phyloP scores from a whole-genome alignment of 2,329 filamentous ascomycete genomes.

The Daldinia sp. region DNA sequence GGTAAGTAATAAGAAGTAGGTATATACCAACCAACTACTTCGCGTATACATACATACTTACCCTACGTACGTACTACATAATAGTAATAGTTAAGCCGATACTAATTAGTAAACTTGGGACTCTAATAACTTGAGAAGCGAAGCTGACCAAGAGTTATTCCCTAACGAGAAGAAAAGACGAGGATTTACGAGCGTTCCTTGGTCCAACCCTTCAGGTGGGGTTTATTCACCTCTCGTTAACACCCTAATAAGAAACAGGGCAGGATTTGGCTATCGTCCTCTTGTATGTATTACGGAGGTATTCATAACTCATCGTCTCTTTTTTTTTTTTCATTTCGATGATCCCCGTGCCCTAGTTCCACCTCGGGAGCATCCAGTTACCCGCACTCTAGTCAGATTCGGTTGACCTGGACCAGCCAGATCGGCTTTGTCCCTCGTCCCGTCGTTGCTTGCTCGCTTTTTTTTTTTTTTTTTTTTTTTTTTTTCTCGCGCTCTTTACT shows the following conservation, averaged over 20 bases:
- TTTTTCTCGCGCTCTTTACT: no score
- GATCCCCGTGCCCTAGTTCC: constrained; percentile 37
- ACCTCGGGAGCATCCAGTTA: constrained; percentile 44
- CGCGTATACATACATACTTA: no score
- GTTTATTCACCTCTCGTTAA: constrained; percentile 36
- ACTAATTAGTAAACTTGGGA: constrained; percentile 21
- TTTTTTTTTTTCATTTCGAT: constrained; percentile 43
- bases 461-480: constrained; percentile 3
- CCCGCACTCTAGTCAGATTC: constrained; percentile 41
- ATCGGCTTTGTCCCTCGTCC: constrained; percentile 30
- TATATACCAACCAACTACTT: no score
- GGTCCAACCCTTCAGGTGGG: constrained; percentile 38
- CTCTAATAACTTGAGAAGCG: constrained; percentile 13
- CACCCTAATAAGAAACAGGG: constrained; percentile 40
- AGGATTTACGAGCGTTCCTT: constrained; percentile 19
- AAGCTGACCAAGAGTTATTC: constrained; percentile 32
- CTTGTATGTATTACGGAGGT: constrained; percentile 18
- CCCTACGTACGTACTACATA: no score
- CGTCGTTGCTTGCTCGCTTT: constrained; percentile 19
- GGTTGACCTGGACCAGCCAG: constrained; percentile 36
- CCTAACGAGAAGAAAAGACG: background rate
- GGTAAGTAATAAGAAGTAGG: no score
- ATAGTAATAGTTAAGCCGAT: no score
- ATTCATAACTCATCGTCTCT: constrained; percentile 34
- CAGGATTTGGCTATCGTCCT: constrained; percentile 39